Percentiles rank a stretch among this genome's conserved stretches.
phyloP scores from a whole-genome alignment of 306 rosid species.

The Sicyos edulis region DNA sequence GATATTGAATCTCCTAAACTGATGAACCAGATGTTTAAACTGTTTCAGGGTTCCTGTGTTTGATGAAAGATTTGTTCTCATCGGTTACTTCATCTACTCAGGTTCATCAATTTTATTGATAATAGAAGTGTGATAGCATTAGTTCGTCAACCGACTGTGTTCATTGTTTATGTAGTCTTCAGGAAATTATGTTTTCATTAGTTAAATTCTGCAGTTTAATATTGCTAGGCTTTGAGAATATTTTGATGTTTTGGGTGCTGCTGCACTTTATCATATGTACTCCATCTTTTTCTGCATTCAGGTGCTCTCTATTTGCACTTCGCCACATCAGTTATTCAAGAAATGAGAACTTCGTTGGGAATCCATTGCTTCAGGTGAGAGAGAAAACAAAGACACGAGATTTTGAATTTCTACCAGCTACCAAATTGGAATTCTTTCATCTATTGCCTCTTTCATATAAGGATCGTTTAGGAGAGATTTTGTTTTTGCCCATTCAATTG shows the following conservation, averaged over 20 bases:
- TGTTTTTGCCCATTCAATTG: background rate
- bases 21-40: conserved; percentile 23
- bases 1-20: conserved; percentile 21
- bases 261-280: background rate
- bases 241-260: background rate
- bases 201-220: background rate
- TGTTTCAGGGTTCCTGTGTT: conserved; percentile 63
- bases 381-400: background rate
- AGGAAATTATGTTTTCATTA: background rate
- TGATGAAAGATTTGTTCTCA: conserved; percentile 74
- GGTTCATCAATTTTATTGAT: conserved; percentile 31
- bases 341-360: conserved; percentile 78
- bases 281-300: conserved; percentile 30
- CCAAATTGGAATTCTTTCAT: conserved; percentile 3
- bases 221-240: background rate
- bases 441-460: background rate
- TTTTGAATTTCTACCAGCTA: conserved; percentile 9
- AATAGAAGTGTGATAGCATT: background rate
- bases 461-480: background rate
- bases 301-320: conserved; percentile 73
- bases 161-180: background rate
- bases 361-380: conserved; percentile 89
- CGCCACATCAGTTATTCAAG: conserved; percentile 68
- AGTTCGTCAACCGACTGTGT: background rate
- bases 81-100: conserved; percentile 64